Conservation (phyloP, 441 rosid species). For the Metrosideros polymorpha region DNA sequence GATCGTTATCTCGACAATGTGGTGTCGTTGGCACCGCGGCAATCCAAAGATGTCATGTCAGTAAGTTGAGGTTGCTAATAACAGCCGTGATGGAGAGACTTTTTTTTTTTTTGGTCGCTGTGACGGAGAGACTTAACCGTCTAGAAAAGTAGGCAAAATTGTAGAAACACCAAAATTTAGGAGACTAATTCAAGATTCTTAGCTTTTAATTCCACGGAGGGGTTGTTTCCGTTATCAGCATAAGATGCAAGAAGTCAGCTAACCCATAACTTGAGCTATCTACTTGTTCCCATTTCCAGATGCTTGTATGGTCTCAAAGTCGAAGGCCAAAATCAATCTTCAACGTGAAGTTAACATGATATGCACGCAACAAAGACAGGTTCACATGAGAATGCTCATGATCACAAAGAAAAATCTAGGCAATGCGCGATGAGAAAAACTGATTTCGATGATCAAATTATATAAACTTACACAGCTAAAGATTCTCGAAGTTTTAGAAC, state of each 20-base stretch:
- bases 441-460: background rate
- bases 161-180: background rate
- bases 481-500: background rate
- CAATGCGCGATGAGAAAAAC: background rate
- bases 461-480: background rate
- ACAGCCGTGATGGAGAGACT: background rate
- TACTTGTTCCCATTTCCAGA: background rate
- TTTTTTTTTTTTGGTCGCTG: too few relatives aligned
- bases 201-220: background rate
- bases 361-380: background rate
- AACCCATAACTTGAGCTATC: background rate
- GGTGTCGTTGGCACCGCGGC: background rate
- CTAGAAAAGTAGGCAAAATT: background rate
- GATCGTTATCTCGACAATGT: background rate
- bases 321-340: background rate
- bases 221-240: background rate
- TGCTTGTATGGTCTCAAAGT: background rate
- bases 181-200: background rate
- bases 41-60: background rate
- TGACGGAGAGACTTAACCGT: background rate
- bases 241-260: background rate
- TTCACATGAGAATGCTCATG: background rate
- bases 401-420: background rate
- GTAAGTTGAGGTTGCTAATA: background rate
- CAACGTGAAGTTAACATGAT: background rate